phyloP scores from a whole-genome alignment of 768 basidiomycete genomes.

The Russula lepida region DNA sequence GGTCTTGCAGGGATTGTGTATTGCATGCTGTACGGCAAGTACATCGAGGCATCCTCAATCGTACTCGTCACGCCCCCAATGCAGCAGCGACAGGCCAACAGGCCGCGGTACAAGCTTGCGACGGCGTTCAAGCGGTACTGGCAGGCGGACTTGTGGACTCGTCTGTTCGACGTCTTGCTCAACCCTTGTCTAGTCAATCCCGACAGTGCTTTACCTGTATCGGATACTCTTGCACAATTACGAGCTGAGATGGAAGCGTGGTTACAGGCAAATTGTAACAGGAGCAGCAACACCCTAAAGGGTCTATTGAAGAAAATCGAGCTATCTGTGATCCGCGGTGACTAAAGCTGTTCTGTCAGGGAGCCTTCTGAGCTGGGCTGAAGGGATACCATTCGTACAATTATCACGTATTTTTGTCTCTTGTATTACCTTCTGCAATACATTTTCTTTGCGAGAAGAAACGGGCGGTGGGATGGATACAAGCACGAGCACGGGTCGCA shows the following conservation, averaged over 20 bases:
- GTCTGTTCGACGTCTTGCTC: constrained; percentile 76
- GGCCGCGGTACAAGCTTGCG: constrained; percentile 48
- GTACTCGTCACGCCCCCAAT: constrained; percentile 28
- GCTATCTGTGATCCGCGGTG: constrained; percentile 36
- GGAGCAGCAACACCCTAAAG: constrained; percentile 72
- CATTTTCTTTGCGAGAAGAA: background rate
- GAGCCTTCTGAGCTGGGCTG: too few relatives aligned
- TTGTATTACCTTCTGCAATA: constrained; percentile 3
- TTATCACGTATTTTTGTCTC: background rate
- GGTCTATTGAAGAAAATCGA: constrained; percentile 79
- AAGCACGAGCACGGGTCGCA: background rate
- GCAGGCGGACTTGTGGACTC: constrained; percentile 82
- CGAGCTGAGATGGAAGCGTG: constrained; percentile 81
- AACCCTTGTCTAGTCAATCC: constrained; percentile 61
- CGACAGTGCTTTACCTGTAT: constrained; percentile 61
- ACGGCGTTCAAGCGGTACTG: constrained; percentile 90
- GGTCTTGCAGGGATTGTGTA: constrained; percentile 93
- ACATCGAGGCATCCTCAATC: constrained; percentile 70
- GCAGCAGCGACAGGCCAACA: background rate
- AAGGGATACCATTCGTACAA: background rate
- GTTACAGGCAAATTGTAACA: constrained; percentile 81
- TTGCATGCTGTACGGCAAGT: constrained; percentile 95
- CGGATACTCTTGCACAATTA: constrained; percentile 52
- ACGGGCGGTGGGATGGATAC: background rate
- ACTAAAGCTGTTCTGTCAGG: constrained; percentile 13